Conservation (phyloP, 2,329 filamentous ascomycete species). For the Talaromyces atroroseus region DNA sequence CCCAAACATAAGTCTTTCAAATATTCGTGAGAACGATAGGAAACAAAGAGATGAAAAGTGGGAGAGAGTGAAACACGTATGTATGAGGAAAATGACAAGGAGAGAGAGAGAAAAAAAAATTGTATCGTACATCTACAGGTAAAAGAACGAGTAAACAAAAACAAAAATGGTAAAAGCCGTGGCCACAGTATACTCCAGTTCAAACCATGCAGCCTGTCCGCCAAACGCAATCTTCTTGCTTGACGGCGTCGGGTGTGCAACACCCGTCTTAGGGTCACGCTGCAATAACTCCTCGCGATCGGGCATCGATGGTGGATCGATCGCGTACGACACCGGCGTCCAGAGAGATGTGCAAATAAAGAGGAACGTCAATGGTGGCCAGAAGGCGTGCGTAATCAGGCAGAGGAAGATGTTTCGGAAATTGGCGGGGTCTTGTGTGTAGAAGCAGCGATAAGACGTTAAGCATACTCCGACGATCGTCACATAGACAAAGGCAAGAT, state of each 20-base stretch:
- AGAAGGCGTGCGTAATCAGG: slow-evolving; percentile 57
- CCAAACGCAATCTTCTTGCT: slow-evolving; percentile 54
- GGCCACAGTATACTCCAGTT: slow-evolving; percentile 50
- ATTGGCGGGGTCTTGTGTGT: slow-evolving; percentile 26
- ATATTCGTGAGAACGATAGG: not conserved
- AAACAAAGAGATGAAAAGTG: not conserved
- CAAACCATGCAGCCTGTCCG: slow-evolving; percentile 52
- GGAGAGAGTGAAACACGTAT: not conserved
- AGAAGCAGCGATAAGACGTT: slow-evolving; percentile 49
- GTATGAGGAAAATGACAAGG: not conserved
- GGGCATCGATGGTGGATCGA: slow-evolving; percentile 55
- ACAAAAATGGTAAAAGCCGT: slow-evolving; percentile 48
- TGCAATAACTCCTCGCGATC: slow-evolving; percentile 54
- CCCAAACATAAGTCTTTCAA: slow-evolving; percentile 1
- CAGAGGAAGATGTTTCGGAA: slow-evolving; percentile 44
- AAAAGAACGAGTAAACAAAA: slow-evolving; percentile 42
- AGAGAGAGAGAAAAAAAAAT: too few relatives aligned
- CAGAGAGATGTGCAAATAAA: slow-evolving; percentile 52
- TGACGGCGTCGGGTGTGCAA: slow-evolving; percentile 40
- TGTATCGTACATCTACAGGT: slow-evolving; percentile 13
- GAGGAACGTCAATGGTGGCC: slow-evolving; percentile 56
- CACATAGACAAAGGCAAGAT: slow-evolving; percentile 51
- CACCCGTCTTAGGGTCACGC: slow-evolving; percentile 48
- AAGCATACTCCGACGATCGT: slow-evolving; percentile 48
- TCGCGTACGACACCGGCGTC: slow-evolving; percentile 57